Evolutionary conservation across 2,329 filamentous ascomycete species (phyloP), one percentile per base, ranked within the genome.

Genomic region (Alternaria sp.): DNA sequence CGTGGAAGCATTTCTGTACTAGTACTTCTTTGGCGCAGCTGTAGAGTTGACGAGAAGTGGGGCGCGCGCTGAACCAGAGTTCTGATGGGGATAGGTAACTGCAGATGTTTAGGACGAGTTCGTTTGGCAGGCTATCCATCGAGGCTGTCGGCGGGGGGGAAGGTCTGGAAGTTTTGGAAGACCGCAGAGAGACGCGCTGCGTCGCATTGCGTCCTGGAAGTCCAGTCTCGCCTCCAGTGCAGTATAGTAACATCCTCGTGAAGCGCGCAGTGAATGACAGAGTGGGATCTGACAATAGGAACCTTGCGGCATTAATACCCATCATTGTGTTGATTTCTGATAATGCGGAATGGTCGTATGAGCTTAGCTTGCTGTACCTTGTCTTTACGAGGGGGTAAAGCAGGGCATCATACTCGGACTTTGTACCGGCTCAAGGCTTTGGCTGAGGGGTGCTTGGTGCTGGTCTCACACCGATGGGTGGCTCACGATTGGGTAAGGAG

Each of bases 61-160:
- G 61, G 21, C 57, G 56, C 17, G 51, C 51, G 13, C 21, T 40
- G 32, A 56, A 32, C 57, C 61, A 63, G 11, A 63, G 51, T 30
- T 60, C 57, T 36, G 49, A 43, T 25, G 45, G 32, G 32, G 57
- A 55, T 21, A 63, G 26, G 13, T 46, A 46, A 40, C 32, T 17
- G 51, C 61, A 63, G 28, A 63, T 56, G 21, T 51, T 23, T 15
- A 63, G 40, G 45, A 63, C n/a, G 21, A 63, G 26, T 25, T 63
- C 61, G 57, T 17, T 47, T 11, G 61, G 61, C 12, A 63, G 50
- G 19, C 36, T 51, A 13, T 49, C 44, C 44, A 59, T 59, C 15
- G 52, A 15, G 25, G 21, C 25, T 5, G 8, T 54, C 11, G 52
- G 23, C 23, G n/a, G 10, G 6, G 43, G 25, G 3, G 43, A 43